Conservation (phyloP, 2,329 filamentous ascomycete genomes). For the Cercospora sp. region DNA sequence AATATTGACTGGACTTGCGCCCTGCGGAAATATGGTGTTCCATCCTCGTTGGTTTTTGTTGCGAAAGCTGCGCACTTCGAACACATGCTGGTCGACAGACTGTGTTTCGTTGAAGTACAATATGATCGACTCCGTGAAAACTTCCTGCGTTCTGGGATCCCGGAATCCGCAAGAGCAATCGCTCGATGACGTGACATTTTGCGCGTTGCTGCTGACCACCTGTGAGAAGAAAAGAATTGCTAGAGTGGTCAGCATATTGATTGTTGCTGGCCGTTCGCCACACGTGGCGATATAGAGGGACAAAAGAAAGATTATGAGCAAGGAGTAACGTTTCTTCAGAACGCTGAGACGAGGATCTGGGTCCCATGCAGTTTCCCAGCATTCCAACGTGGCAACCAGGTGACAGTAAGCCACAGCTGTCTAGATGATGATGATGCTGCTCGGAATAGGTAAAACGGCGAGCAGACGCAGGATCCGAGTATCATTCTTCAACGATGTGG, state of each 20-base stretch:
- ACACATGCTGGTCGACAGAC: conserved; percentile 38
- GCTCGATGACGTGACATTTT: conserved; percentile 22
- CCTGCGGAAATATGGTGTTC: conserved; percentile 49
- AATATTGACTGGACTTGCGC: conserved; percentile 45
- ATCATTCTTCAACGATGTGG: not conserved
- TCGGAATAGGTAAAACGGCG: not conserved
- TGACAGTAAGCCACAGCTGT: not conserved
- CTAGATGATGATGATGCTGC: not conserved
- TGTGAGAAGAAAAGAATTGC: conserved; percentile 15
- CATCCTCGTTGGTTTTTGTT: conserved; percentile 51
- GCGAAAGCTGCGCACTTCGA: conserved; percentile 44
- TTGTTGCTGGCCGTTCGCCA: not conserved
- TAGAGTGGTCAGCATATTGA: conserved; percentile 18
- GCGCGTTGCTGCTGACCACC: conserved; percentile 13
- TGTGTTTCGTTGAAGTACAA: conserved; percentile 54
- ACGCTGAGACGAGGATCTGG: not conserved
- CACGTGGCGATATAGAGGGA: not conserved
- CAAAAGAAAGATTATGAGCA: not conserved
- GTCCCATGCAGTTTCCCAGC: not conserved
- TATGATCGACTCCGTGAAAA: conserved; percentile 52
- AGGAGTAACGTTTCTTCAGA: not conserved
- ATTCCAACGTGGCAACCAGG: not conserved
- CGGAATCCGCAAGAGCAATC: conserved; percentile 51
- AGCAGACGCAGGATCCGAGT: not conserved
- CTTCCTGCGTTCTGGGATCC: conserved; percentile 40